Base-by-base conservation (phyloP, 345 rosid genomes). In the Lumnitzera racemosa region DNA sequence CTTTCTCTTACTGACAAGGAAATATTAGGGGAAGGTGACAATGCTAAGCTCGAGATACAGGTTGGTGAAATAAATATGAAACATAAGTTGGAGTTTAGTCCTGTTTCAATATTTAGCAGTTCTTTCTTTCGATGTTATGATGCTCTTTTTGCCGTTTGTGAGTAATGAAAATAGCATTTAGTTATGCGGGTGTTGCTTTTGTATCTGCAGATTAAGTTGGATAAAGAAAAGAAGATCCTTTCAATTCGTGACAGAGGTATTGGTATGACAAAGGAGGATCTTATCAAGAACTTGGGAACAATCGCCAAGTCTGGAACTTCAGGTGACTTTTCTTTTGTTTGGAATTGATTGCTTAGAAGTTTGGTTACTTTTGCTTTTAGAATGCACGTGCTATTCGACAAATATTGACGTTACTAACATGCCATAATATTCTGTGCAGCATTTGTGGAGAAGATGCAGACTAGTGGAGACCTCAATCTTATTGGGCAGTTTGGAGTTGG, bases 401-500 rank as follows among this genome's bases (percentile, higher is more conserved):
- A 25, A 43, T 56, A 24, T 25, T 56, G 13, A 56, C 41, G 17
- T 6, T 0, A 46, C 25, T 49, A 23, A 31, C 70, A 7, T 51
- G 43, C 31, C 62, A 51, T 50, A 2, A 20, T 43, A 61, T 15
- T 56, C 62, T 46, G 24, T 61, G 61, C 78, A 94, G 97, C 99
- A 61, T 90, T 94, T 67, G 99, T 90, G 73, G 99, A 94, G 84
- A 94, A 90, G 70, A 86, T 94, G 97, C 95, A 94, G 83, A 74
- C 89, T 41, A 81, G 97, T 48, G 99, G 96, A 41, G 99, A 90
- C 70, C 80, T 94, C 36, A 94, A 94, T 73, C 90, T 94, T 67
- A 94, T 94, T 78, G 99, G 99, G 57, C 97, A 94, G 58, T 94
- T 94, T 78, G 99, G 99, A 59, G 99, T 94, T 75, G 99, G 99